These are phyloP conservation scores for Fusarium sp. DNA, from an alignment of 2,329 filamentous ascomycete species.

Conservation along the genomic window DNA sequence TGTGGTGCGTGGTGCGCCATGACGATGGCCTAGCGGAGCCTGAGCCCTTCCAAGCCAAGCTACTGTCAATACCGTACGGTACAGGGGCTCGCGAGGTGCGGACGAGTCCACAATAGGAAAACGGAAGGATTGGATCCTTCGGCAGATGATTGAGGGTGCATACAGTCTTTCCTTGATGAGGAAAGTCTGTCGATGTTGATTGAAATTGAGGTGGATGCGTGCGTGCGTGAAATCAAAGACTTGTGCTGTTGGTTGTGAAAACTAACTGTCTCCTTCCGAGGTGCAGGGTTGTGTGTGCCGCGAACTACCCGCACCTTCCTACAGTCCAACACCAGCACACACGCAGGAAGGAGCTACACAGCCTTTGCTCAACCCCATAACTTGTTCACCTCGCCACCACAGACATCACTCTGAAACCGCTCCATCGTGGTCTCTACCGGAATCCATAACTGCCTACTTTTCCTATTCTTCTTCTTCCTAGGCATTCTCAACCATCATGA, in stretches of 20 bases:
- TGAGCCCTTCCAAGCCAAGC: not conserved
- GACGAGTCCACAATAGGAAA: slow-evolving; percentile 10
- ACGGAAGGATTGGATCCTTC: slow-evolving; percentile 18
- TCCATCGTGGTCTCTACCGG: not conserved
- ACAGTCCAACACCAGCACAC: not conserved
- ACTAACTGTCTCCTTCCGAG: not conserved
- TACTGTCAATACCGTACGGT: not conserved
- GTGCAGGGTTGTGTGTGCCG: not conserved
- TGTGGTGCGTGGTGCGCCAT: not conserved
- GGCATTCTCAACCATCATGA: not conserved
- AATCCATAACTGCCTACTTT: not conserved
- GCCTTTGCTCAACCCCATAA: not conserved
- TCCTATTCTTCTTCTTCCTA: not conserved
- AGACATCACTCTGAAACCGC: not conserved
- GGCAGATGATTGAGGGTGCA: slow-evolving; percentile 16
- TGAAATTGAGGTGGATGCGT: not conserved
- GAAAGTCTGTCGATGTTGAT: not conserved
- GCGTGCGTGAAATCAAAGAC: not conserved
- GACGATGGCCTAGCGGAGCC: slow-evolving; percentile 2
- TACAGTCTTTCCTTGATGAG: not conserved
- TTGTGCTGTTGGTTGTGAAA: not conserved
- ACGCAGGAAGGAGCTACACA: not conserved
- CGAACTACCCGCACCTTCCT: not conserved
- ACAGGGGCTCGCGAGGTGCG: not conserved
- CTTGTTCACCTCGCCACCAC: not conserved